Evolutionary conservation across 129 eudicot genomes (phyloP), one percentile per base, ranked within the genome.

Genomic region (Flaveria brownii): DNA sequence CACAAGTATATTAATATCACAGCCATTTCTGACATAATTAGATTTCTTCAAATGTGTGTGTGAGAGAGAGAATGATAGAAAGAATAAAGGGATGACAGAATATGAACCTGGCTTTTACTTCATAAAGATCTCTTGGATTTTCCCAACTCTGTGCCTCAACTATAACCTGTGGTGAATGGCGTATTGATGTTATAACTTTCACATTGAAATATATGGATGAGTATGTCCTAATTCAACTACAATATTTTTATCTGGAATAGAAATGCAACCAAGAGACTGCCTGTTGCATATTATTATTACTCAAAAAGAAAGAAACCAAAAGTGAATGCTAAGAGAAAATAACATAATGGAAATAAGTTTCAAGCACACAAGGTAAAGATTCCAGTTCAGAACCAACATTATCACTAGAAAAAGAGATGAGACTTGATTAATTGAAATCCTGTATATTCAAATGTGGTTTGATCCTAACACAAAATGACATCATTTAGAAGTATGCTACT

Each of bases 71-170:
- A 65, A 36, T 77, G 70, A 23, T 12, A 30, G 18, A 10, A 2
- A 49, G 41, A 55, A 9, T 11, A 77, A 50, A 51, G 18, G 45
- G 13, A 22, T 33, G 36, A 74, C 61, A 78, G 68, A 14, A 51
- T 22, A 39, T 56, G 55, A 87, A 95, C 99, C 97, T 86, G 74
- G 85, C 96, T 86, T 95, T 91, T 22, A 91, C 92, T 95, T 95
- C 99, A 83, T 91, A 95, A 6, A 96, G 97, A 59, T 85, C 97
- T 80, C 99, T 81, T 1, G 99, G 99, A 72, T 90, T 79, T 80
- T 95, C 99, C 99, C 99, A 95, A 54, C 96, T 90, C 42, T 89
- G 89, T 78, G 96, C 99, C 79, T 95, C 99, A 62, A 80, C 77
- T 69, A 82, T 65, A 54, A 94, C 93, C 98, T 94, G 83, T 70